phyloP scores from a whole-genome alignment of 2,329 filamentous ascomycete genomes.

The Trichoderma endophyticum region DNA sequence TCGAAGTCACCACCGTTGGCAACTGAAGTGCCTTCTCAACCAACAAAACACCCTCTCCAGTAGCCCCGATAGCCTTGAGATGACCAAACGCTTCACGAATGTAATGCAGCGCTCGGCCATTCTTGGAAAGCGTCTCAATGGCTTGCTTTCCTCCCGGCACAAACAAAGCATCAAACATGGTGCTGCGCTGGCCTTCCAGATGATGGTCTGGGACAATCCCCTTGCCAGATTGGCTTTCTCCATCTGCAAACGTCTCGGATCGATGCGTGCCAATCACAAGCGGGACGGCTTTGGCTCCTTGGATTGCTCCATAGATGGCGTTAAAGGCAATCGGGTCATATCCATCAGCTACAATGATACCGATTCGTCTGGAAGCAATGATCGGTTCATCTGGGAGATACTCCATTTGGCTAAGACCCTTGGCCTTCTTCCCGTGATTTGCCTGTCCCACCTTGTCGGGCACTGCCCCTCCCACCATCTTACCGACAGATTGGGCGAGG shows the following conservation, averaged over 20 bases:
- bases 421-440: slow-evolving; percentile 68
- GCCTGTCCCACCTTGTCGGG: slow-evolving; percentile 50
- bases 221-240: slow-evolving; percentile 28
- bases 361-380: slow-evolving; percentile 68
- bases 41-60: slow-evolving; percentile 67
- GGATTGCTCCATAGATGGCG: slow-evolving; percentile 61
- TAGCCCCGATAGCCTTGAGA: slow-evolving; percentile 73
- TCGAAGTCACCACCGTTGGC: slow-evolving; percentile 40
- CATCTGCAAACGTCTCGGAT: slow-evolving; percentile 54
- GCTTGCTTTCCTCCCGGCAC: slow-evolving; percentile 68
- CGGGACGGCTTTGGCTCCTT: slow-evolving; percentile 61
- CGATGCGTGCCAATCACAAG: slow-evolving; percentile 71
- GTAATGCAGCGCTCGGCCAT: slow-evolving; percentile 72
- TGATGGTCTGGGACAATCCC: slow-evolving; percentile 67
- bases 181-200: slow-evolving; percentile 74
- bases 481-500: slow-evolving; percentile 66
- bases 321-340: slow-evolving; percentile 66
- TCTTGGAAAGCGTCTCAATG: slow-evolving; percentile 61
- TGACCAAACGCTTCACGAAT: slow-evolving; percentile 78
- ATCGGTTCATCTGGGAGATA: slow-evolving; percentile 61
- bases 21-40: slow-evolving; percentile 49
- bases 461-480: slow-evolving; percentile 63
- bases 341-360: slow-evolving; percentile 74
- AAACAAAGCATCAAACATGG: slow-evolving; percentile 77
- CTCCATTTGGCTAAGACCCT: slow-evolving; percentile 66